Evolutionary conservation across 2,329 filamentous ascomycete species (phyloP), one percentile per base, ranked within the genome.

Genomic region (Thyridium curvatum): DNA sequence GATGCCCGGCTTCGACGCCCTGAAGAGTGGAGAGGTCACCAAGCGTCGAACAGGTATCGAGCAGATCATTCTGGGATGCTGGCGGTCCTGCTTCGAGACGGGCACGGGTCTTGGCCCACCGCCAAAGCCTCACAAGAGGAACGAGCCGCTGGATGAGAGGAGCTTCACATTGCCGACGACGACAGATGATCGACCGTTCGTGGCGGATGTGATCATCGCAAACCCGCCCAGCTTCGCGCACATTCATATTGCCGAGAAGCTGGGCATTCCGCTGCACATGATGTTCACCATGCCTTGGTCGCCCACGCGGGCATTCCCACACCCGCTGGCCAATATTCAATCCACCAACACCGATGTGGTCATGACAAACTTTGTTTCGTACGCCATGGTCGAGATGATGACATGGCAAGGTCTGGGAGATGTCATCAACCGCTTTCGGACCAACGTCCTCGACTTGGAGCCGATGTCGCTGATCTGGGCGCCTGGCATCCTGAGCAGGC

Each of bases 221-320:
- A 88, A 89, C 43, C 84, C 84, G 3, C 84, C 84, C 0, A 85
- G 81, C 50, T 88, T 87, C 59, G 84, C 82, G 0, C 84, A 88
- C 50, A 69, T 88, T 3, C 84, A 89, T 51, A 74, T 82, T 42
- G 84, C 84, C 1, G 82, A 89, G 59, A 85, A 84, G 58, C 60
- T 88, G 50, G 84, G 82, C 0, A 79, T 88, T 35, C 84, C 84
- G 0, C 54, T 88, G 8, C 84, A 89, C 50, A 78, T 94, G 60
- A 94, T 94, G 85, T 95, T 94, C 62, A 95, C 89, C 2, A 94
- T 95, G 87, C 89, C 89, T 0, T 94, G 87, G 83, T 86, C 86
- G 2, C 83, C 88, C 0, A 94, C 89, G 1, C 80, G 86, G 54
- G 77, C 84, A 0, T 94, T 94, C 48, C 86, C 87, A 1, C 89